A percentile compares a stretch with the other conserved stretches of the same genome.
Evolutionary conservation across 208 protist species (phyloP).

Genomic region (Acanthamoeba sp.): DNA sequence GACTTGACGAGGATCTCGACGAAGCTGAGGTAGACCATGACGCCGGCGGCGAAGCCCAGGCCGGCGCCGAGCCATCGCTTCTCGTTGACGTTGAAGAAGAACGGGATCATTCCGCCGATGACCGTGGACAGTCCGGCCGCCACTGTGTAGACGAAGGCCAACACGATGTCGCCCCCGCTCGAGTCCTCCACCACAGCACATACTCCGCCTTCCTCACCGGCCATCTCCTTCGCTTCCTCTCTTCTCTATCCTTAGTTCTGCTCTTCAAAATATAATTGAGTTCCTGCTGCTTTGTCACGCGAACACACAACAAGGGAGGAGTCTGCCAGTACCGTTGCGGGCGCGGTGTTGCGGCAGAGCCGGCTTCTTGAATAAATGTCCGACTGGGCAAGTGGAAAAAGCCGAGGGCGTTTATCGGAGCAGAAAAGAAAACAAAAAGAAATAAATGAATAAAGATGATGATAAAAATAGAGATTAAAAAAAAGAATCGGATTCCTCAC

Average conservation of each 20-base stretch:
- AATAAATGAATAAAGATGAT: neutral
- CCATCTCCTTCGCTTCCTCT: neutral
- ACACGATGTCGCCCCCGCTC: conserved; percentile 36
- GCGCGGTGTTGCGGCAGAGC: too few species aligned
- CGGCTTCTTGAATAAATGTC: too few species aligned
- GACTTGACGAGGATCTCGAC: conserved; percentile 82
- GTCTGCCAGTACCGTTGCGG: too few species aligned
- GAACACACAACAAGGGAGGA: too few species aligned
- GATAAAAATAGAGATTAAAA: too few species aligned
- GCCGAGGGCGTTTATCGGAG: too few species aligned
- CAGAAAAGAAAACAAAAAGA: neutral
- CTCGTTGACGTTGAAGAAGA: conserved; percentile 55
- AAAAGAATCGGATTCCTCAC: too few species aligned
- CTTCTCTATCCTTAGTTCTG: too few species aligned
- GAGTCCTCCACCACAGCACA: conserved; percentile 19
- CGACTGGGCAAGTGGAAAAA: too few species aligned
- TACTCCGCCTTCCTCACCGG: neutral
- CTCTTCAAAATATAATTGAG: too few species aligned
- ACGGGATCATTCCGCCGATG: conserved; percentile 45
- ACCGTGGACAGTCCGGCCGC: conserved; percentile 69
- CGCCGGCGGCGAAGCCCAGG: conserved; percentile 77
- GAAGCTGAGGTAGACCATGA: conserved; percentile 84
- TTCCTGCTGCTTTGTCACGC: too few species aligned
- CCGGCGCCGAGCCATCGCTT: conserved; percentile 54
- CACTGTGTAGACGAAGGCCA: conserved; percentile 74